Conservation (phyloP, 768 basidiomycete species). For the Podaxis sp. region DNA sequence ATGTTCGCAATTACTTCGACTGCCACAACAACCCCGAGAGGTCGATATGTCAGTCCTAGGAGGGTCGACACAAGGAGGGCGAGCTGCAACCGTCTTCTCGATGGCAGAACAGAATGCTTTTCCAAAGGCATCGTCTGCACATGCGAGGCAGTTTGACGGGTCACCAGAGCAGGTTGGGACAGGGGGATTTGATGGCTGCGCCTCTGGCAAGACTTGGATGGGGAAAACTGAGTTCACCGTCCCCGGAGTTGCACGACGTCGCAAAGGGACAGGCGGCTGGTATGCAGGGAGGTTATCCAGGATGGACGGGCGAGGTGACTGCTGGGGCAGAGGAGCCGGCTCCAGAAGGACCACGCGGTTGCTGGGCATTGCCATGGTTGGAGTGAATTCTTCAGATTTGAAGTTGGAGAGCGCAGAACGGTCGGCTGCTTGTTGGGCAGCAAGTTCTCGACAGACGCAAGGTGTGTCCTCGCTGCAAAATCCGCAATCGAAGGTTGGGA, state of each 20-base stretch:
- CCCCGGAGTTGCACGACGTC: constrained; percentile 45
- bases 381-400: constrained; percentile 27
- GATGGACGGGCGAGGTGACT: constrained; percentile 46
- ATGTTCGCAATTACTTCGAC: constrained; percentile 23
- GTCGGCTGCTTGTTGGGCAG: constrained; percentile 43
- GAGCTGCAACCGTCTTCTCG: constrained; percentile 55
- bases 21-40: constrained; percentile 23
- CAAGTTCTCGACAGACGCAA: constrained; percentile 78
- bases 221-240: constrained; percentile 56
- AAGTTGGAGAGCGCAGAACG: constrained; percentile 13
- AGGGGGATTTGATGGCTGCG: constrained; percentile 15
- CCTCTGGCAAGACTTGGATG: constrained; percentile 32
- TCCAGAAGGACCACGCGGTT: constrained; percentile 20
- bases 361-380: constrained; percentile 1
- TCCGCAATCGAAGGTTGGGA: constrained; percentile 64
- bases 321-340: constrained; percentile 12
- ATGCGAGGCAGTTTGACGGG: constrained; percentile 82
- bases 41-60: constrained; percentile 33
- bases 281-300: constrained; percentile 78
- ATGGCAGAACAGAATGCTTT: constrained; percentile 86
- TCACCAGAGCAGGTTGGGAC: constrained; percentile 74
- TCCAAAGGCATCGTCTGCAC: constrained; percentile 83
- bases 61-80: constrained; percentile 54
- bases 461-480: constrained; percentile 70
- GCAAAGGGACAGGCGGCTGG: constrained; percentile 81